These are phyloP conservation scores for Cajanus cajan DNA, from an alignment of 306 rosid genomes.

Conservation along the genomic window DNA sequence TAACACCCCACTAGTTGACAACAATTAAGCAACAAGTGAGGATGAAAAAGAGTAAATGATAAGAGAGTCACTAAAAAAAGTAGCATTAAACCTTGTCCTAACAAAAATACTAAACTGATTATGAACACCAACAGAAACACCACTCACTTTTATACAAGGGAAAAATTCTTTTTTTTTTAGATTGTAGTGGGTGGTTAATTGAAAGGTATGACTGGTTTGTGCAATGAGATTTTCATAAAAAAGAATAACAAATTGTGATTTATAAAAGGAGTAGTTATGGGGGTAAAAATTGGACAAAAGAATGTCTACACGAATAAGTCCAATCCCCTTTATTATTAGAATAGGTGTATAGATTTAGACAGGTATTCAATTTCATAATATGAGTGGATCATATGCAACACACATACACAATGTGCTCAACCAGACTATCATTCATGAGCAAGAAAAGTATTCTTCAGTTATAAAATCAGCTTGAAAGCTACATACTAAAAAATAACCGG, in stretches of 20 bases:
- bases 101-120: background rate
- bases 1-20: background rate
- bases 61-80: background rate
- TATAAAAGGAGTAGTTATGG: no score
- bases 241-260: no score
- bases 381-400: background rate
- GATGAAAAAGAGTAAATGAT: background rate
- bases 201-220: no score
- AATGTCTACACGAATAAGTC: no score
- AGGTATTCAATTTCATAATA: background rate
- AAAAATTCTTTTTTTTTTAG: no score
- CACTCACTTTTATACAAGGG: background rate
- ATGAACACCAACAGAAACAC: background rate
- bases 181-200: no score
- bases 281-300: no score
- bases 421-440: background rate
- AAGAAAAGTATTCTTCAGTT: background rate
- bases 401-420: background rate
- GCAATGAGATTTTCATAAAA: no score
- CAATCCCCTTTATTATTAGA: no score
- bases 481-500: background rate
- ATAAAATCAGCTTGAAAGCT: constrained; percentile 2
- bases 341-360: background rate
- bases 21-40: background rate
- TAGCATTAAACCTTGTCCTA: background rate